A percentile compares a stretch with the other conserved stretches of the same genome.
Conservation (phyloP, 371 early-diverging fungal genomes). For the Mortierella sp. region DNA sequence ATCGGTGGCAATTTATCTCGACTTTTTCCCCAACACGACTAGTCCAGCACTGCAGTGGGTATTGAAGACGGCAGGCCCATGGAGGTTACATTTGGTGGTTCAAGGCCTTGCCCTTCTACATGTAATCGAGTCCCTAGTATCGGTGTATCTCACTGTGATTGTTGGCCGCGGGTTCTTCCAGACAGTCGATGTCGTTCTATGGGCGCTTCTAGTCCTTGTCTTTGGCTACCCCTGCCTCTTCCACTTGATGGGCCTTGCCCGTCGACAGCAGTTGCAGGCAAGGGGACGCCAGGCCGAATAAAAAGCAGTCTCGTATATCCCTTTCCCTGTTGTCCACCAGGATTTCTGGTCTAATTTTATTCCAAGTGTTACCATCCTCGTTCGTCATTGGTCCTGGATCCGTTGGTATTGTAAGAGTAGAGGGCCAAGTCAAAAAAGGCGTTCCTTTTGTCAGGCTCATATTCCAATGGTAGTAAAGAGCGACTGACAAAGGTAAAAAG, state of each 20-base stretch:
- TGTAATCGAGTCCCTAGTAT: slow-evolving; percentile 24
- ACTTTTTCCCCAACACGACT: slow-evolving; percentile 45
- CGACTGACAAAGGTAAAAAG: too few relatives aligned
- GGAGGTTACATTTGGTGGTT: slow-evolving; percentile 20
- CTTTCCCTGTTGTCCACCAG: too few relatives aligned
- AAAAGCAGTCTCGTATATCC: slow-evolving; percentile 1
- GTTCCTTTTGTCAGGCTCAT: too few relatives aligned
- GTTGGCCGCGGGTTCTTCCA: slow-evolving; percentile 43
- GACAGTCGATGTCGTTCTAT: slow-evolving; percentile 16
- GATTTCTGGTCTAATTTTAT: too few relatives aligned
- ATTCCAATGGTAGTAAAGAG: too few relatives aligned
- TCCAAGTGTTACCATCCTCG: too few relatives aligned
- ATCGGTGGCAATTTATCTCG: slow-evolving; percentile 26
- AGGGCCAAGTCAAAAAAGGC: too few relatives aligned
- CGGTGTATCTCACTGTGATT: slow-evolving; percentile 41
- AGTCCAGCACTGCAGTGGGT: slow-evolving; percentile 36
- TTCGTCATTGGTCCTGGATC: too few relatives aligned
- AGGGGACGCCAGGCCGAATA: background rate
- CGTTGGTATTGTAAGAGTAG: too few relatives aligned
- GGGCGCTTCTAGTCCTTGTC: slow-evolving; percentile 22
- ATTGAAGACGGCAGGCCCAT: slow-evolving; percentile 18
- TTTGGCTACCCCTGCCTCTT: slow-evolving; percentile 30
- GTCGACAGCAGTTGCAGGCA: slow-evolving; percentile 19
- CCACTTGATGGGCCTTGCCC: slow-evolving; percentile 19
- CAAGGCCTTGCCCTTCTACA: slow-evolving; percentile 12